These are phyloP conservation scores for Sclerotiophoma versabilis DNA, from an alignment of 2,329 filamentous ascomycete genomes.

Conservation along the genomic window DNA sequence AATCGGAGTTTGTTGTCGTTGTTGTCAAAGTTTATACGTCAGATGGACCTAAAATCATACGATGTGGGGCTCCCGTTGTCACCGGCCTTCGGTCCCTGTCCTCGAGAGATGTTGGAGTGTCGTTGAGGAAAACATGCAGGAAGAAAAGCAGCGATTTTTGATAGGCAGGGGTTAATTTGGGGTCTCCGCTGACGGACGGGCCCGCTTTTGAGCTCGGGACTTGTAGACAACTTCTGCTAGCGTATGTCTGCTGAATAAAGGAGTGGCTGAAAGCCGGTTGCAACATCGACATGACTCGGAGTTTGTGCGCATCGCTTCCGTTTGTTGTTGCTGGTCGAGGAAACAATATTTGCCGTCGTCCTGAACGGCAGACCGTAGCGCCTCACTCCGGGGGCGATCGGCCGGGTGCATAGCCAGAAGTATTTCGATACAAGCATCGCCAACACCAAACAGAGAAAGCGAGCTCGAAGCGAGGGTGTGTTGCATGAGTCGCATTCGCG, in stretches of 20 bases:
- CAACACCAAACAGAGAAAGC: not conserved
- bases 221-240: constrained; percentile 3
- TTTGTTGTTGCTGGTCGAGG: not conserved
- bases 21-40: not conserved
- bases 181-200: constrained; percentile 5
- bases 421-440: not conserved
- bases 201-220: constrained; percentile 12
- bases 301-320: not conserved
- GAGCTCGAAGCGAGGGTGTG: not conserved
- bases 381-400: constrained; percentile 5
- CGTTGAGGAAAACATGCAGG: not conserved
- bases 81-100: constrained; percentile 1
- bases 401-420: constrained; percentile 3
- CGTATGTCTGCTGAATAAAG: not conserved
- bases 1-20: not conserved
- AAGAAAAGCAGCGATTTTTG: not conserved
- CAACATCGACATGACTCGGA: constrained; percentile 5
- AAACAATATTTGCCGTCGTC: not conserved
- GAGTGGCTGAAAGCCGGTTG: not conserved
- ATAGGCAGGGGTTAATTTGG: constrained; percentile 5
- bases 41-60: not conserved
- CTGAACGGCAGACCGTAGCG: not conserved
- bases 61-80: constrained; percentile 11
- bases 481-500: not conserved
- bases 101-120: not conserved